Evolutionary conservation across 257 asterid genomes (phyloP).

Genomic region (Cruciata laevipes): DNA sequence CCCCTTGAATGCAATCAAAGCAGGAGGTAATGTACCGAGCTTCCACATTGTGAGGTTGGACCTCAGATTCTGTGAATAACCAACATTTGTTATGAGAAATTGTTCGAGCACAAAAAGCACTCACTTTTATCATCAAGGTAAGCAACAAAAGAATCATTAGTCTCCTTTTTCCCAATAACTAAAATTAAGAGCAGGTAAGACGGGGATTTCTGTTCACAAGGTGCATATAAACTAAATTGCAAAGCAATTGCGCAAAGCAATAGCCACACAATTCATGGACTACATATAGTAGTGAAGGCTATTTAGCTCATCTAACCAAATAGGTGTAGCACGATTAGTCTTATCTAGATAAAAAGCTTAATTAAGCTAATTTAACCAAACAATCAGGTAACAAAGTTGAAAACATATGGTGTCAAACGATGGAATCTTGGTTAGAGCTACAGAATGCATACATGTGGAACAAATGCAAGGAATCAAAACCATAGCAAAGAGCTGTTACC

Average conservation of each 20-base stretch:
- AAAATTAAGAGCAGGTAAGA: neutral
- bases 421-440: neutral
- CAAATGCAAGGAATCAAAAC: conserved; percentile 13
- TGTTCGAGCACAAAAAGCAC: neutral
- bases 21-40: conserved; percentile 98
- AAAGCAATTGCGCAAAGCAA: neutral
- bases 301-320: neutral
- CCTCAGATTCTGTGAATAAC: conserved; percentile 72
- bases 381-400: neutral
- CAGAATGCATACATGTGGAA: conserved; percentile 5
- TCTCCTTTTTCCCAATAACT: neutral
- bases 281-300: neutral
- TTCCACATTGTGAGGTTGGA: conserved; percentile 93
- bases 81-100: conserved; percentile 1
- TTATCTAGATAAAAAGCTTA: neutral
- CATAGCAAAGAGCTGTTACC: conserved; percentile 34
- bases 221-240: neutral
- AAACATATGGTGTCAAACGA: neutral
- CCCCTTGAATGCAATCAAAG: conserved; percentile 92
- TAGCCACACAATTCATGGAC: neutral
- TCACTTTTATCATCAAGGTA: neutral
- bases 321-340: neutral
- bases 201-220: neutral
- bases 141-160: neutral
- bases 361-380: neutral